phyloP scores from a whole-genome alignment of 2,329 filamentous ascomycete species.

The Colletotrichum chlorophyti region DNA sequence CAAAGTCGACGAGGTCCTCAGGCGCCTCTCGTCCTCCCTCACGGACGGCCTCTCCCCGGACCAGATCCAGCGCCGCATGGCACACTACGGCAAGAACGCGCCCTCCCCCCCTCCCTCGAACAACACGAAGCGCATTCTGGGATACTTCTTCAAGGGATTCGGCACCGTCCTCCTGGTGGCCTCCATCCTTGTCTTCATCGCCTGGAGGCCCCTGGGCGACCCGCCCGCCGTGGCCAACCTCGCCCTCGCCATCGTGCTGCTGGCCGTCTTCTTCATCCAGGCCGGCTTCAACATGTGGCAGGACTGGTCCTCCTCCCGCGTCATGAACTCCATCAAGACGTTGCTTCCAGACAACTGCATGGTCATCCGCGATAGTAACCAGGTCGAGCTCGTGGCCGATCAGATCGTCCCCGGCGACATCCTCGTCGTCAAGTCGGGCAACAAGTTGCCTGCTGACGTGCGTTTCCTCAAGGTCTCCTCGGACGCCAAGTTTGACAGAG shows the following conservation, averaged over 20 bases:
- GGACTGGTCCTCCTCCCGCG: conserved; percentile 78
- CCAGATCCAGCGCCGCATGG: conserved; percentile 60
- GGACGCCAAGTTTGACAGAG: conserved; percentile 75
- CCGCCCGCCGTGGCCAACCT: conserved; percentile 74
- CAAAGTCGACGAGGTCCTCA: conserved; percentile 62
- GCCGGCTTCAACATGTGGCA: conserved; percentile 75
- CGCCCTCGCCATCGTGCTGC: conserved; percentile 75
- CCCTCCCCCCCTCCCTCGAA: conserved; percentile 71
- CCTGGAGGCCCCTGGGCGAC: conserved; percentile 77
- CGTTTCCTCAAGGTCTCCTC: conserved; percentile 72
- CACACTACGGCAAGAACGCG: conserved; percentile 70
- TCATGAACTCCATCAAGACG: conserved; percentile 81
- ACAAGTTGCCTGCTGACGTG: conserved; percentile 77
- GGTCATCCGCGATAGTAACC: conserved; percentile 65
- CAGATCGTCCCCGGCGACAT: conserved; percentile 78
- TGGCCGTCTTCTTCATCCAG: conserved; percentile 73
- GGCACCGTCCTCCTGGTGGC: conserved; percentile 74
- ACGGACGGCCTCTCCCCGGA: conserved; percentile 65
- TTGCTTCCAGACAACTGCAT: conserved; percentile 80
- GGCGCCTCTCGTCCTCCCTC: conserved; percentile 63
- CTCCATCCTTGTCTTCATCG: conserved; percentile 75
- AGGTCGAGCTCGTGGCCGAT: conserved; percentile 55
- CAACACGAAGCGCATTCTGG: conserved; percentile 62
- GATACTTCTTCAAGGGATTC: conserved; percentile 82
- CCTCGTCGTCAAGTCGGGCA: conserved; percentile 71